A percentile compares a stretch with the other conserved stretches of the same genome.
These are phyloP conservation scores for Aspergillus mulundensis DNA, from an alignment of 495 filamentous ascomycete species.

Conservation along the genomic window DNA sequence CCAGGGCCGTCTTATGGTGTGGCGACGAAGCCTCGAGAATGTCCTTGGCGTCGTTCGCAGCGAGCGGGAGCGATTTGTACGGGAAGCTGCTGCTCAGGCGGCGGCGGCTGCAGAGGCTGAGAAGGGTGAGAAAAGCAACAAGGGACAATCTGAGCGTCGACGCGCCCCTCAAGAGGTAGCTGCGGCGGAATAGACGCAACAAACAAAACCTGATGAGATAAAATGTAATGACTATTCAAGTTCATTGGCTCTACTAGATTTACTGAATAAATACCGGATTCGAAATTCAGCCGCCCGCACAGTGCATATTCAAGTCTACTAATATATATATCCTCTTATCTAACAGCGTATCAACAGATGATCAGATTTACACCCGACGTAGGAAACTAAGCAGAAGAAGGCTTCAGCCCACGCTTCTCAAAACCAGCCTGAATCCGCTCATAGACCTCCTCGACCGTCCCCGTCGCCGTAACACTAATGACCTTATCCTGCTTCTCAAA, in stretches of 20 bases:
- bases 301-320: background rate
- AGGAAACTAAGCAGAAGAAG: slow-evolving; percentile 16
- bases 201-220: slow-evolving; percentile 9
- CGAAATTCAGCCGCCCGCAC: background rate
- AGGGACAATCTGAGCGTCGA: slow-evolving; percentile 36
- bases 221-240: slow-evolving; percentile 11
- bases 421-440: slow-evolving; percentile 56
- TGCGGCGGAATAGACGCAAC: background rate
- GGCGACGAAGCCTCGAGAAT: slow-evolving; percentile 70
- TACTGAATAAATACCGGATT: slow-evolving; percentile 8
- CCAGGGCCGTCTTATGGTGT: slow-evolving; percentile 80
- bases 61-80: slow-evolving; percentile 65
- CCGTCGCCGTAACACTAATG: slow-evolving; percentile 67
- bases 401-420: slow-evolving; percentile 41
- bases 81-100: slow-evolving; percentile 32
- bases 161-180: slow-evolving; percentile 15
- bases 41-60: slow-evolving; percentile 71
- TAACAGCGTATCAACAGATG: background rate
- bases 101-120: slow-evolving; percentile 26
- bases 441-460: slow-evolving; percentile 71
- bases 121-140: slow-evolving; percentile 21
- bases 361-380: background rate
- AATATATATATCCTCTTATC: background rate
- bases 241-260: slow-evolving; percentile 16
- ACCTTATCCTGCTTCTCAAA: slow-evolving; percentile 76